Evolutionary conservation across 805 yeast species (phyloP).

Genomic region (Candida sonorensis): DNA sequence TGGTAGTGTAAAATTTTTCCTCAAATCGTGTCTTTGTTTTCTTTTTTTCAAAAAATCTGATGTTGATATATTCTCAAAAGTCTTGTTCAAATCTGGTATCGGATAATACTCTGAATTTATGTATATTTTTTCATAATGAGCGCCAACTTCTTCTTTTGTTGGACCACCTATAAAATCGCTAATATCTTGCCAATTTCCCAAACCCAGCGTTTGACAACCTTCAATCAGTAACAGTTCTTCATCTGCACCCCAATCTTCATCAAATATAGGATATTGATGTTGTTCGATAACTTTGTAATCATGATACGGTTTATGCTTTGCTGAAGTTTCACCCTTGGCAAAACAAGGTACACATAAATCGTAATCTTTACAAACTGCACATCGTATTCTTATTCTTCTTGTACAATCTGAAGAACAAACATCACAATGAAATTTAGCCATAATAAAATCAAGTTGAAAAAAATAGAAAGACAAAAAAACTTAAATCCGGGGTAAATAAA

Average conservation of each 20-base stretch:
- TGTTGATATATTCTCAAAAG: constrained; percentile 57
- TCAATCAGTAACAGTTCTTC: constrained; percentile 85
- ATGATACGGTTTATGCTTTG: constrained; percentile 90
- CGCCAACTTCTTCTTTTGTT: constrained; percentile 83
- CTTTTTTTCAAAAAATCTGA: constrained; percentile 63
- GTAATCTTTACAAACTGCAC: constrained; percentile 90
- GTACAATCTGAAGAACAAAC: constrained; percentile 96
- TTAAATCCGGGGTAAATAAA: not conserved
- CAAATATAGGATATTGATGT: constrained; percentile 88
- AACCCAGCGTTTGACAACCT: constrained; percentile 85
- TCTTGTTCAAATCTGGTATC: constrained; percentile 75
- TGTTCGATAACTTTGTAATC: constrained; percentile 90
- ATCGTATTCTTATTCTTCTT: constrained; percentile 78
- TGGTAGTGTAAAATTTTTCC: constrained; percentile 68
- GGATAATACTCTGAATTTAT: constrained; percentile 72
- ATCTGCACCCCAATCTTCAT: constrained; percentile 95
- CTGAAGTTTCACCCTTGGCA: constrained; percentile 73
- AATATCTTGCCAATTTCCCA: constrained; percentile 98
- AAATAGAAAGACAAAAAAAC: not conserved
- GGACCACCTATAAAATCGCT: constrained; percentile 93
- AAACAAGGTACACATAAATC: constrained; percentile 98
- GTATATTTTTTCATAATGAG: constrained; percentile 72
- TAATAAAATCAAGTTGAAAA: constrained; percentile 3
- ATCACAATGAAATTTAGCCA: constrained; percentile 78
- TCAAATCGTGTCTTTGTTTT: constrained; percentile 63